A percentile compares a stretch with the other conserved stretches of the same genome.
phyloP scores from a whole-genome alignment of 345 rosid genomes.

The Brassica nigra region DNA sequence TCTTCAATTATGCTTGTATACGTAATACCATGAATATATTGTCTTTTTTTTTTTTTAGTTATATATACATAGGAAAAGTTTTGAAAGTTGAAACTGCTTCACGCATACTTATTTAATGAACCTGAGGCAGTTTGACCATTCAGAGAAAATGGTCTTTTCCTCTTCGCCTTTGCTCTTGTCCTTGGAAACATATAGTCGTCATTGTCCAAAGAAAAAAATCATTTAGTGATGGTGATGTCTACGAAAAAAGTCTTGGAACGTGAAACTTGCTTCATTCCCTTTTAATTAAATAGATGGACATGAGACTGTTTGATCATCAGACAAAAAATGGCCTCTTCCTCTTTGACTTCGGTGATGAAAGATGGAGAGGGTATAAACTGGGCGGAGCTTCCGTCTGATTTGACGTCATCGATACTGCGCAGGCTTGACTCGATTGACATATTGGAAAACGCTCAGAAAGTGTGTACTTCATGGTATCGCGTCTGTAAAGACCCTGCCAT shows the following conservation, averaged over 20 bases:
- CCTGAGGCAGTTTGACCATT: background rate
- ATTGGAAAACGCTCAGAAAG: slow-evolving; percentile 47
- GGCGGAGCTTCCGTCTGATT: slow-evolving; percentile 42
- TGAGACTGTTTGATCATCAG: background rate
- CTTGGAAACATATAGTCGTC: background rate
- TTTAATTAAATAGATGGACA: background rate
- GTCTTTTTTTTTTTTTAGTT: no score
- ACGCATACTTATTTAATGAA: background rate
- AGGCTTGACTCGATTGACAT: slow-evolving; percentile 46
- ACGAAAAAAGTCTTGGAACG: background rate
- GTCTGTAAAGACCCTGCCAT: slow-evolving; percentile 55
- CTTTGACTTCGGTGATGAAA: background rate
- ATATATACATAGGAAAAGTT: no score
- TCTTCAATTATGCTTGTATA: background rate
- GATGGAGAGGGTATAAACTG: slow-evolving; percentile 37
- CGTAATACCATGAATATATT: no score
- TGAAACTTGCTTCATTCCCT: background rate
- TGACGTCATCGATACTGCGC: slow-evolving; percentile 47
- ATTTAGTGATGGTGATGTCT: background rate
- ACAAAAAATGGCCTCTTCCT: background rate
- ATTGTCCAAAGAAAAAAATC: no score
- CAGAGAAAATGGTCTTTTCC: background rate
- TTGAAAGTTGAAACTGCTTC: background rate
- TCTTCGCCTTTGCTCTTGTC: background rate
- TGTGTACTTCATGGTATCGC: slow-evolving; percentile 55